These are phyloP conservation scores for Gracilariopsis chorda DNA, from an alignment of 23 red algal species.

Conservation along the genomic window DNA sequence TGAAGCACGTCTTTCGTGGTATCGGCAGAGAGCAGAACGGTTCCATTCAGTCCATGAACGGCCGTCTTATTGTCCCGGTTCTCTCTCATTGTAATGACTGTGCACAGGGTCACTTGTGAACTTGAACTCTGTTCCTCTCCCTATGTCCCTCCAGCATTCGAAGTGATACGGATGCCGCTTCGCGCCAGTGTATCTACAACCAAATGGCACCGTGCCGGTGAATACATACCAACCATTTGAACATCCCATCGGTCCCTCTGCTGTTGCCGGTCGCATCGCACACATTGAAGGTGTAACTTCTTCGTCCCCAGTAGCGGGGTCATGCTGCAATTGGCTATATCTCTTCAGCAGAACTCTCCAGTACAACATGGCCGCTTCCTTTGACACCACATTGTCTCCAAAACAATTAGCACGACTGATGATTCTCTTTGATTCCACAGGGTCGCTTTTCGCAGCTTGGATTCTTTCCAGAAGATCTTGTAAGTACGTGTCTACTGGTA, in stretches of 20 bases:
- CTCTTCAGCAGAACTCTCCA: constrained; percentile 18
- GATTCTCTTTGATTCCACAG: constrained; percentile 1
- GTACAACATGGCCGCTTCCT: constrained; percentile 33
- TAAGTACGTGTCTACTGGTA: constrained; percentile 60
- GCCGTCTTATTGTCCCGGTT: neutral
- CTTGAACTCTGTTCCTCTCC: constrained; percentile 44
- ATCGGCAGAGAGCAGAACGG: too few species aligned
- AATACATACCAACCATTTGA: constrained; percentile 41
- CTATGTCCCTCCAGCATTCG: constrained; percentile 37
- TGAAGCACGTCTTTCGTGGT: too few species aligned
- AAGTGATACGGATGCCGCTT: constrained; percentile 28
- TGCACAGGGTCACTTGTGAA: constrained; percentile 41
- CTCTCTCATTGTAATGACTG: constrained; percentile 16
- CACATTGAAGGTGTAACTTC: constrained; percentile 36
- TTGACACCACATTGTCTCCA: constrained; percentile 22
- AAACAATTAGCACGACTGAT: constrained; percentile 33
- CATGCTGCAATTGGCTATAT: constrained; percentile 49
- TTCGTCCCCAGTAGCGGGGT: constrained; percentile 6
- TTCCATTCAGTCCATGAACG: too few species aligned
- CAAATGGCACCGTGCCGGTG: constrained; percentile 41
- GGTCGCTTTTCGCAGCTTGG: neutral
- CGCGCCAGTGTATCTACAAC: constrained; percentile 37
- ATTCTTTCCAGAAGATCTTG: constrained; percentile 36
- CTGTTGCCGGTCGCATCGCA: constrained; percentile 27
- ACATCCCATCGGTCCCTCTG: constrained; percentile 47